These are phyloP conservation scores for Aspergillus taichungensis DNA, from an alignment of 495 filamentous ascomycete species.

Conservation along the genomic window DNA sequence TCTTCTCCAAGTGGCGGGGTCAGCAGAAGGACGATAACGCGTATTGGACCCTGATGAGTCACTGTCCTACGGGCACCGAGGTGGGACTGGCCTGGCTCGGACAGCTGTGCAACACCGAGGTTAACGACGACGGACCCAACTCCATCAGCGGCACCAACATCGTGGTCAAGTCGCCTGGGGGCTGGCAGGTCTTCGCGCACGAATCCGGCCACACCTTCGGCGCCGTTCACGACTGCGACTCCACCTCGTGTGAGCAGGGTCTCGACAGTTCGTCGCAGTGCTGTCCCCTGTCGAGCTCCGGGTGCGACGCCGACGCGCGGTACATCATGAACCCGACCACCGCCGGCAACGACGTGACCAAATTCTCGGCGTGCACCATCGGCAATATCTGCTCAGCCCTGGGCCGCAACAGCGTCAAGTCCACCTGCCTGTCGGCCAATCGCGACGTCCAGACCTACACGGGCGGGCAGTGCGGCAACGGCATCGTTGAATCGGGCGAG, in stretches of 20 bases:
- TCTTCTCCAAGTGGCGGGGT: slow-evolving; percentile 85
- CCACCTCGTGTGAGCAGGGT: slow-evolving; percentile 51
- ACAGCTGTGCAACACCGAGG: slow-evolving; percentile 64
- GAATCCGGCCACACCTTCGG: slow-evolving; percentile 94
- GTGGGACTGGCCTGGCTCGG: slow-evolving; percentile 93
- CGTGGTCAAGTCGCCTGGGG: slow-evolving; percentile 65
- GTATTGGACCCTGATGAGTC: slow-evolving; percentile 89
- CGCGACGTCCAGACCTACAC: slow-evolving; percentile 76
- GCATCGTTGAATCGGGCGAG: slow-evolving; percentile 89
- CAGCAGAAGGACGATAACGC: slow-evolving; percentile 65
- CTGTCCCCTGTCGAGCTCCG: slow-evolving; percentile 63
- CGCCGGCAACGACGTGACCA: slow-evolving; percentile 47
- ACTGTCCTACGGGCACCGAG: slow-evolving; percentile 73
- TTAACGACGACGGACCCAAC: slow-evolving; percentile 41
- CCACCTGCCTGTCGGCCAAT: slow-evolving; percentile 71
- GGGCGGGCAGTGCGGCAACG: slow-evolving; percentile 85
- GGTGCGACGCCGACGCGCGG: slow-evolving; percentile 64
- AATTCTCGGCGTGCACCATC: slow-evolving; percentile 81
- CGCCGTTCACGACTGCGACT: slow-evolving; percentile 86
- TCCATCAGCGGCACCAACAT: slow-evolving; percentile 82
- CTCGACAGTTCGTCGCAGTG: slow-evolving; percentile 66
- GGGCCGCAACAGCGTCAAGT: slow-evolving; percentile 67
- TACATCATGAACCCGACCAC: slow-evolving; percentile 98
- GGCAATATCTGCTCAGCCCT: slow-evolving; percentile 96
- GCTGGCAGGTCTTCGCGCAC: slow-evolving; percentile 97